Conservation (phyloP, 805 yeast genomes). For the Nakazawaea wyomingensis region DNA sequence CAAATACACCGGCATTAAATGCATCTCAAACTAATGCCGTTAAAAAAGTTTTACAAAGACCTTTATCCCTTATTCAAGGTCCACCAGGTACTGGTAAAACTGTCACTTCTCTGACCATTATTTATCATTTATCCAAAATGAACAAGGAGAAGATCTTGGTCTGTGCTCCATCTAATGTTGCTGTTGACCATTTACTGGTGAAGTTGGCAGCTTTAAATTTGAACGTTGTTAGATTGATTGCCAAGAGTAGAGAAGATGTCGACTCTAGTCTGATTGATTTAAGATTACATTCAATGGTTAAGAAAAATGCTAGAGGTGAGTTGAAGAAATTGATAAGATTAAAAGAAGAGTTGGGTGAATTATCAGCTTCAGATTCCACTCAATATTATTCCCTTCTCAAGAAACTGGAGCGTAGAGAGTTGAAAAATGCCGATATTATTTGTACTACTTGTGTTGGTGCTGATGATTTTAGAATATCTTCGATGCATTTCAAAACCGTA, state of each 20-base stretch:
- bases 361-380: constrained; percentile 49
- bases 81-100: constrained; percentile 98
- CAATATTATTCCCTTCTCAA: constrained; percentile 37
- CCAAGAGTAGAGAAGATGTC: constrained; percentile 76
- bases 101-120: constrained; percentile 84
- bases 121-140: constrained; percentile 64
- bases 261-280: constrained; percentile 52
- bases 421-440: constrained; percentile 65
- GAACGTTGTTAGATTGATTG: constrained; percentile 71
- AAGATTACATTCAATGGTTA: constrained; percentile 52
- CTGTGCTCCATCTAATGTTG: constrained; percentile 94
- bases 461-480: constrained; percentile 61
- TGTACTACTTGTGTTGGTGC: constrained; percentile 94
- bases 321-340: constrained; percentile 53
- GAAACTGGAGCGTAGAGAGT: constrained; percentile 42
- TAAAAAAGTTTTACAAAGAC: constrained; percentile 57
- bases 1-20: constrained; percentile 64
- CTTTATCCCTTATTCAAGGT: constrained; percentile 82
- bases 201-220: constrained; percentile 68
- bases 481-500: constrained; percentile 64
- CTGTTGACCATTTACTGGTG: constrained; percentile 84
- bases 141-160: constrained; percentile 67
- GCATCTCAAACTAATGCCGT: constrained; percentile 79
- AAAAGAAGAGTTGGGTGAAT: constrained; percentile 64
- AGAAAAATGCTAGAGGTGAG: constrained; percentile 43